phyloP scores from a whole-genome alignment of 352 stramenopile species.

The Globisporangium spinosum region DNA sequence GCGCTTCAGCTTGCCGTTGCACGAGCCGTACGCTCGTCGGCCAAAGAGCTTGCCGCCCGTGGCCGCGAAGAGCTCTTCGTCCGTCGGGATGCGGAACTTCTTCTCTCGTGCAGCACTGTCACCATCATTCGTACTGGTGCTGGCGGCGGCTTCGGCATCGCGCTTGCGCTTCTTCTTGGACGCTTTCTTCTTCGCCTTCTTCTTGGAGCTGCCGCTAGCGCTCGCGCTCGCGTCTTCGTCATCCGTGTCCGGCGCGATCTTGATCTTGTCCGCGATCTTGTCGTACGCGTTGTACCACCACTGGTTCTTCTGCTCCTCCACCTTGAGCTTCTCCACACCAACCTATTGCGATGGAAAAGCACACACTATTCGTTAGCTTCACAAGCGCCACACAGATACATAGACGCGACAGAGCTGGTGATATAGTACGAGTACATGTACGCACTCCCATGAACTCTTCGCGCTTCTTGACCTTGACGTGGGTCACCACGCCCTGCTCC shows the following conservation, averaged over 20 bases:
- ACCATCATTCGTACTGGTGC: conserved; percentile 16
- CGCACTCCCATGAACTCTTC: conserved; percentile 86
- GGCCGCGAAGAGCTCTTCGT: conserved; percentile 95
- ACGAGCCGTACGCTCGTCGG: conserved; percentile 89
- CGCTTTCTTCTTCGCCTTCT: conserved; percentile 47
- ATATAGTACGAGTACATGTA: background rate
- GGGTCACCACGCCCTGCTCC: conserved; percentile 90
- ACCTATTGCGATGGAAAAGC: conserved; percentile 27
- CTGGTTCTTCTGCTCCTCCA: conserved; percentile 65
- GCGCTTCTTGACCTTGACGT: conserved; percentile 93
- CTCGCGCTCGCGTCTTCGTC: conserved; percentile 31
- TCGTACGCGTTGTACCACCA: conserved; percentile 90
- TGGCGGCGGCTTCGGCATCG: conserved; percentile 11
- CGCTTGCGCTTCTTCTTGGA: conserved; percentile 36
- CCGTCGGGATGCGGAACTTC: conserved; percentile 81
- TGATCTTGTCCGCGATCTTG: conserved; percentile 84
- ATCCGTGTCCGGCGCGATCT: conserved; percentile 65
- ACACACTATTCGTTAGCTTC: background rate
- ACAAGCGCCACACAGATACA: background rate
- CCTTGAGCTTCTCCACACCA: conserved; percentile 74
- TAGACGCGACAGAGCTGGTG: background rate
- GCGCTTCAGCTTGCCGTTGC: conserved; percentile 84
- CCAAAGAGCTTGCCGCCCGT: conserved; percentile 95
- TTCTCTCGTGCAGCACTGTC: conserved; percentile 34
- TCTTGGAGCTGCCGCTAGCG: conserved; percentile 44